Conservation (phyloP, 805 yeast genomes). For the Starmerella sp. region DNA sequence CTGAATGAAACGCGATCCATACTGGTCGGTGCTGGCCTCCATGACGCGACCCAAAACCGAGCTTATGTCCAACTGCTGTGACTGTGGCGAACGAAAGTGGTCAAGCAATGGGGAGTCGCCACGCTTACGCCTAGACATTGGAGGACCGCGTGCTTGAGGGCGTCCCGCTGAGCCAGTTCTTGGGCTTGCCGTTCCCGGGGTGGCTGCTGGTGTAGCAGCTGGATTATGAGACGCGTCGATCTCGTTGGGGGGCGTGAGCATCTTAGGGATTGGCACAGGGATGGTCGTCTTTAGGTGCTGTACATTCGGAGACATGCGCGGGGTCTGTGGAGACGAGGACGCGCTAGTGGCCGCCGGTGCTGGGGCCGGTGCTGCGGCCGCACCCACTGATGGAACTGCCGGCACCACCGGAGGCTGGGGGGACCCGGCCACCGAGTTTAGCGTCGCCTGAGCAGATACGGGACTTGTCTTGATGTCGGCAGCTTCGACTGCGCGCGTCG, state of each 20-base stretch:
- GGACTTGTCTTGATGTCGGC: not conserved
- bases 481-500: conserved; percentile 19
- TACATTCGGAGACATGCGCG: not conserved
- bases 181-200: not conserved
- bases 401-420: not conserved
- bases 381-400: not conserved
- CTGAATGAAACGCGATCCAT: conserved; percentile 94
- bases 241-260: conserved; percentile 1
- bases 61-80: conserved; percentile 59
- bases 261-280: not conserved
- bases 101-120: conserved; percentile 13
- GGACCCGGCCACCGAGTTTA: not conserved
- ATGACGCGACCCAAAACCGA: conserved; percentile 59
- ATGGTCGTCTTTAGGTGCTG: not conserved
- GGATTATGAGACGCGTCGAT: not conserved
- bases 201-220: not conserved
- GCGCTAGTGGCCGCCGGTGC: not conserved
- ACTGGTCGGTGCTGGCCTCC: conserved; percentile 91
- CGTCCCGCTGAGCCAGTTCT: not conserved
- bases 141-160: not conserved
- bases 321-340: not conserved
- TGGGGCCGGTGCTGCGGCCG: no score
- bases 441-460: not conserved
- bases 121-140: conserved; percentile 5
- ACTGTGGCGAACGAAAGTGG: conserved; percentile 20